Percentiles rank a stretch among this genome's conserved stretches.
Evolutionary conservation across 768 basidiomycete genomes (phyloP).

Genomic region (Gloeopeniophorella convolvens): DNA sequence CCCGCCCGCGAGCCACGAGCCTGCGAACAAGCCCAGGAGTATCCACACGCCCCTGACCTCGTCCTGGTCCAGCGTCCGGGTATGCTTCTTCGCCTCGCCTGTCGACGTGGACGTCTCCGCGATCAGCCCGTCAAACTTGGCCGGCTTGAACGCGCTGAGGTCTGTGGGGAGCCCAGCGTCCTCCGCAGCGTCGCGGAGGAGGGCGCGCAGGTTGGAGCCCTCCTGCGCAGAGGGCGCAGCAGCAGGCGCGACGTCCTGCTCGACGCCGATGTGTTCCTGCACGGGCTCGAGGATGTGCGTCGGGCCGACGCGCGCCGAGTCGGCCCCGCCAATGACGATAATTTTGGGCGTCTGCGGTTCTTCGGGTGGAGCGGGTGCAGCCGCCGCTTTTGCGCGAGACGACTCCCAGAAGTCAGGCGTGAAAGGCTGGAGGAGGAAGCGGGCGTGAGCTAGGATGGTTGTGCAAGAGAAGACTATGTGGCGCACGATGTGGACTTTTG

Average conservation of each 20-base stretch:
- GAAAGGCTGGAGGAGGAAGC: constrained; percentile 40
- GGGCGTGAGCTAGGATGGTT: constrained; percentile 10
- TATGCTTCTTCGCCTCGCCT: constrained; percentile 11
- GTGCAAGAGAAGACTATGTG: neutral
- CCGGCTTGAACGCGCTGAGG: neutral
- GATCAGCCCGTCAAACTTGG: constrained; percentile 13
- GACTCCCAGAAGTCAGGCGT: constrained; percentile 55
- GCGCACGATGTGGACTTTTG: constrained; percentile 56
- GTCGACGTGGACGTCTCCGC: constrained; percentile 7
- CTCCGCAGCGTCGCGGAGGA: constrained; percentile 33
- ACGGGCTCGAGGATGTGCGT: constrained; percentile 33
- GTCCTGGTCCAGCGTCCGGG: constrained; percentile 34
- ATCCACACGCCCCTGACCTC: constrained; percentile 44
- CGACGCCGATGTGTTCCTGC: constrained; percentile 20
- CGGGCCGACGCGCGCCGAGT: constrained; percentile 42
- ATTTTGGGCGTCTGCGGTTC: constrained; percentile 38
- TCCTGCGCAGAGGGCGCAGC: neutral
- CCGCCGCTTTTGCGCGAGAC: constrained; percentile 31
- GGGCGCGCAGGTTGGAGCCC: constrained; percentile 19
- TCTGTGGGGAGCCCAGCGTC: constrained; percentile 31
- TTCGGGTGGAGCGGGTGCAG: constrained; percentile 21
- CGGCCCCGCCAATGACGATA: constrained; percentile 42
- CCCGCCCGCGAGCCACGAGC: constrained; percentile 43
- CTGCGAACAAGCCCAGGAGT: constrained; percentile 41
- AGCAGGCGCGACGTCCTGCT: constrained; percentile 14